A percentile compares a stretch with the other conserved stretches of the same genome.
These are phyloP conservation scores for Emmonsia crescens DNA, from an alignment of 2,329 filamentous ascomycete species.

Conservation along the genomic window DNA sequence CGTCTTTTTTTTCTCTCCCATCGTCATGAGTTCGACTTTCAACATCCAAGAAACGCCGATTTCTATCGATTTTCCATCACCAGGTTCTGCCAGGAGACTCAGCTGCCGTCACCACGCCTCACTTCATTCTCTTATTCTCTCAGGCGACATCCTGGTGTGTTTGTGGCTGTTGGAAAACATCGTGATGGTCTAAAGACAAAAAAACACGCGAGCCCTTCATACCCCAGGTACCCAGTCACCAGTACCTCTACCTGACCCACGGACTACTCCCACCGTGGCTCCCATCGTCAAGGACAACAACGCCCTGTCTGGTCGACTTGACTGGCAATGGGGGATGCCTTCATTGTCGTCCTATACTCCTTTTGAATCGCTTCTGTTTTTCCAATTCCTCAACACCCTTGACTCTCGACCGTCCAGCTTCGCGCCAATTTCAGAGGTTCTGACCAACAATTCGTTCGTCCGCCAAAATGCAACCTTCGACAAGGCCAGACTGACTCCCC, in stretches of 20 bases:
- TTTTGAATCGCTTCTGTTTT: slow-evolving; percentile 76
- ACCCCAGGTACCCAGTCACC: neutral
- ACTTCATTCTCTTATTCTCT: neutral
- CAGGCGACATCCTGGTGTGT: neutral
- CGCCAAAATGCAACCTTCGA: slow-evolving; percentile 62
- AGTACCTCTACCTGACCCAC: neutral
- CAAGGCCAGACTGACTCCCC: slow-evolving; percentile 59
- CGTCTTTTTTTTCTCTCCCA: neutral
- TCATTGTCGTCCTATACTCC: slow-evolving; percentile 60
- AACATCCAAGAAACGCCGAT: neutral
- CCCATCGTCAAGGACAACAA: slow-evolving; percentile 22
- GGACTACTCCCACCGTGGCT: slow-evolving; percentile 23
- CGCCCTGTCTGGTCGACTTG: slow-evolving; percentile 27
- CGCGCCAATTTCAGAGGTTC: slow-evolving; percentile 58
- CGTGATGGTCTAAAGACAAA: slow-evolving; percentile 1
- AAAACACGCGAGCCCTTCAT: neutral
- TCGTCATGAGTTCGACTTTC: neutral
- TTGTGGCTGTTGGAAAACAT: neutral
- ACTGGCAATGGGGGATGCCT: slow-evolving; percentile 45
- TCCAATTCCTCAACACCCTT: slow-evolving; percentile 63
- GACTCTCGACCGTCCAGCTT: slow-evolving; percentile 58
- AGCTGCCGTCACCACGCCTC: neutral
- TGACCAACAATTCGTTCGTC: slow-evolving; percentile 64
- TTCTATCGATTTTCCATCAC: neutral
- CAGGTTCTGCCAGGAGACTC: neutral